Conservation (phyloP, 2,329 filamentous ascomycete species). For the Colletotrichum cordylinicola region DNA sequence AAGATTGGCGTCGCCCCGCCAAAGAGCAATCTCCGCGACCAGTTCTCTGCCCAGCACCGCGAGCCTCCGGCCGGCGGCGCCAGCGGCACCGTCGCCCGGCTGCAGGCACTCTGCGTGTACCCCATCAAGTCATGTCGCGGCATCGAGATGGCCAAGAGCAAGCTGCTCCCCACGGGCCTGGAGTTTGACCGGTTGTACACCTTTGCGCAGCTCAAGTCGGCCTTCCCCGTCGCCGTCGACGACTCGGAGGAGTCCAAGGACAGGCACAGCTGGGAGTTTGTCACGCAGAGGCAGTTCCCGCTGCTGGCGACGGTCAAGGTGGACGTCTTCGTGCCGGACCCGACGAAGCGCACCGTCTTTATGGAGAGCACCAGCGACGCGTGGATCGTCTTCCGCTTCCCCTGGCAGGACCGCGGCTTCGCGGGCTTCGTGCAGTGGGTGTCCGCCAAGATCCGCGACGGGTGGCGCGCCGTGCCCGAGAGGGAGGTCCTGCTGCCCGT, state of each 20-base stretch:
- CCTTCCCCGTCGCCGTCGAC: slow-evolving; percentile 47
- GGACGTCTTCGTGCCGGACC: slow-evolving; percentile 74
- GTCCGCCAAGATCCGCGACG: slow-evolving; percentile 57
- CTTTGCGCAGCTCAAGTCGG: slow-evolving; percentile 72
- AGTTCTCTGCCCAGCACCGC: slow-evolving; percentile 18
- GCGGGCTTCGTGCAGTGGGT: slow-evolving; percentile 49
- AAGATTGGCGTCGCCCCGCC: slow-evolving; percentile 47
- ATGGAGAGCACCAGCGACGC: slow-evolving; percentile 49
- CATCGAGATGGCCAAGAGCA: slow-evolving; percentile 72
- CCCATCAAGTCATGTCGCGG: slow-evolving; percentile 84
- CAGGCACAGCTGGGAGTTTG: slow-evolving; percentile 68
- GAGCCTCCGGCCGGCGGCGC: slow-evolving; percentile 12
- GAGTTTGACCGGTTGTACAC: slow-evolving; percentile 84
- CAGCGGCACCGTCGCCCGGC: slow-evolving; percentile 19
- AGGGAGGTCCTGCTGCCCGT: slow-evolving; percentile 72
- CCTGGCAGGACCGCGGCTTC: slow-evolving; percentile 58
- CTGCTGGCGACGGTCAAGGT: slow-evolving; percentile 73
- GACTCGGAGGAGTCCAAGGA: slow-evolving; percentile 41
- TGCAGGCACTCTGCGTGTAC: slow-evolving; percentile 77
- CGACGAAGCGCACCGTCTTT: slow-evolving; percentile 54
- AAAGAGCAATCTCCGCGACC: slow-evolving; percentile 41
- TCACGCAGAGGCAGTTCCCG: slow-evolving; percentile 74
- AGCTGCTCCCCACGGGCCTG: slow-evolving; percentile 72
- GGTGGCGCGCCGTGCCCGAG: slow-evolving; percentile 58
- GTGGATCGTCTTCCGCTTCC: slow-evolving; percentile 72